phyloP scores from a whole-genome alignment of 164 flowering plant species.

The Aristolochia fimbriata region DNA sequence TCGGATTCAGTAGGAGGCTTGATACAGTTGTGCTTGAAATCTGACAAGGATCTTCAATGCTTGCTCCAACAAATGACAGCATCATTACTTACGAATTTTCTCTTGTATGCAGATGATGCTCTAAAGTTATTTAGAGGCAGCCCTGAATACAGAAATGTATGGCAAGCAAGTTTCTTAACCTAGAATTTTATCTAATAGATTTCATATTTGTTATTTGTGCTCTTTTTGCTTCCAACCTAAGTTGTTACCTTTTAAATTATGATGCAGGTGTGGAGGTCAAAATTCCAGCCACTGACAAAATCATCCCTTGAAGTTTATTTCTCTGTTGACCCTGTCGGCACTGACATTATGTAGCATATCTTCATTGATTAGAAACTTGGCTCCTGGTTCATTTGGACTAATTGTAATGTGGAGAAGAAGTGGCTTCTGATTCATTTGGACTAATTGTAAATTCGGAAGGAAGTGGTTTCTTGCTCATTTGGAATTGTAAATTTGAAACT shows the following conservation, averaged over 20 bases:
- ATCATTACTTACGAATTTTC: no score
- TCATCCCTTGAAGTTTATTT: slow-evolving; percentile 44
- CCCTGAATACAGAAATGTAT: slow-evolving; percentile 58
- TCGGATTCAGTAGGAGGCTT: no score
- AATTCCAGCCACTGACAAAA: slow-evolving; percentile 38
- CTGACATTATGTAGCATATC: slow-evolving; percentile 55
- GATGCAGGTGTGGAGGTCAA: slow-evolving; percentile 62
- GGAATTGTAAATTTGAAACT: background rate
- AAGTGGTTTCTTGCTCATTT: background rate
- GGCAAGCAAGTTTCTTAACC: slow-evolving; percentile 7
- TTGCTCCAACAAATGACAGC: no score
- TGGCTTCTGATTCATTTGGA: background rate
- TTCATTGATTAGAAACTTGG: slow-evolving; percentile 5
- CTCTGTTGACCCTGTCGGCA: slow-evolving; percentile 72
- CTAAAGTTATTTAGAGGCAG: slow-evolving; percentile 45
- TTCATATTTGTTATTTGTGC: background rate
- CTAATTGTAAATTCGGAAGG: background rate
- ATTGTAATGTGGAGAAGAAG: background rate
- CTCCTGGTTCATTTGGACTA: background rate
- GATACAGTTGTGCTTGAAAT: no score
- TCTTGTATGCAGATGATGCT: slow-evolving; percentile 60
- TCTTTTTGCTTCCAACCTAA: background rate
- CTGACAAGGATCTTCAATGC: no score
- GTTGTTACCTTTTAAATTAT: background rate
- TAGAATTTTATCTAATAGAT: background rate